Evolutionary conservation across 495 filamentous ascomycete genomes (phyloP).

Genomic region (Talaromyces adpressus): DNA sequence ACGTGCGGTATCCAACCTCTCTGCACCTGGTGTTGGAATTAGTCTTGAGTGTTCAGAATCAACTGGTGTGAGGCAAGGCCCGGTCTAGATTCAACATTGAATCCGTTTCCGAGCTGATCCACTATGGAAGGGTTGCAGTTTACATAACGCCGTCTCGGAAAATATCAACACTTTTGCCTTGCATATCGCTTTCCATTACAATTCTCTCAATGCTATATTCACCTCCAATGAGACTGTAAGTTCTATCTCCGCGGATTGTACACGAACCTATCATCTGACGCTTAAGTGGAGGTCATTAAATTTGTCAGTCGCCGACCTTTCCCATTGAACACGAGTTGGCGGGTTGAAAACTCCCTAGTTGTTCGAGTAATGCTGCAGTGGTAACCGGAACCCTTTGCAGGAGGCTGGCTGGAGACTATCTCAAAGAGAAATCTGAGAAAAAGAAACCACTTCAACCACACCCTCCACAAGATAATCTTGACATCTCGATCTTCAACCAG

Average conservation of each 20-base stretch:
- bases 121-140: too few species aligned
- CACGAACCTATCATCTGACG: conserved; percentile 1
- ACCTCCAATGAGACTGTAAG: background rate
- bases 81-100: too few species aligned
- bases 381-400: background rate
- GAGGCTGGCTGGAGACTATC: conserved; percentile 1
- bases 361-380: background rate
- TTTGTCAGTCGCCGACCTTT: background rate
- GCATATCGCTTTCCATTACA: background rate
- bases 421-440: background rate
- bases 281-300: background rate
- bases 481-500: background rate
- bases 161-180: background rate
- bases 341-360: background rate
- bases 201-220: background rate
- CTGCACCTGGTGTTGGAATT: too few species aligned
- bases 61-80: too few species aligned
- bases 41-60: too few species aligned
- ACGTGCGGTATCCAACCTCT: too few species aligned
- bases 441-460: background rate
- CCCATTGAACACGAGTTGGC: background rate
- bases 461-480: background rate
- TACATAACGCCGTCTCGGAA: background rate
- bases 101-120: too few species aligned
- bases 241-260: background rate